phyloP scores from a whole-genome alignment of 192 early-diverging fungal species.

The Allomyces arbusculus region DNA sequence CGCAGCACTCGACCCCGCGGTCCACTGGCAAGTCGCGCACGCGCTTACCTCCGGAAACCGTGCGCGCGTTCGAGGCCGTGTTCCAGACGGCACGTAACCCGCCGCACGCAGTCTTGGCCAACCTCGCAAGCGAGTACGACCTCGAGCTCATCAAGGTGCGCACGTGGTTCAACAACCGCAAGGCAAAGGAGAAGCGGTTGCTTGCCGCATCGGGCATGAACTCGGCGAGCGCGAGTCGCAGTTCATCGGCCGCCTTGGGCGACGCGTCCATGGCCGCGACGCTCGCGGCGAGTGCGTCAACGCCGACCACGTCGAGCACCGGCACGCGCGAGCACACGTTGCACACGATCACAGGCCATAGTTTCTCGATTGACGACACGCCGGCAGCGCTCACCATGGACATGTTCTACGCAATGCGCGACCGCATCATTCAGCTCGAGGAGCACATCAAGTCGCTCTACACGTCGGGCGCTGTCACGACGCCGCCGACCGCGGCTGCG shows the following conservation, averaged over 20 bases:
- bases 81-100: too few relatives aligned
- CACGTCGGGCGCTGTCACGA: background rate
- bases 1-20: too few relatives aligned
- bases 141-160: background rate
- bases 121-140: too few relatives aligned
- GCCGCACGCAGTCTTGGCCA: too few relatives aligned
- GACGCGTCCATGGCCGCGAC: background rate
- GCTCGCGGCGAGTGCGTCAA: background rate
- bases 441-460: background rate
- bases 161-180: background rate
- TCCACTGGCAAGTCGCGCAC: too few relatives aligned
- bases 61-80: too few relatives aligned
- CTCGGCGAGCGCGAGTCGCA: background rate
- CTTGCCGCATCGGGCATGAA: background rate
- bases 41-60: too few relatives aligned
- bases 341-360: background rate
- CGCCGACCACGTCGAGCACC: background rate
- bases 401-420: background rate
- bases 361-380: background rate
- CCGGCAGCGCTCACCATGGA: background rate
- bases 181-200: background rate
- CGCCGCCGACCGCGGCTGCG: background rate
- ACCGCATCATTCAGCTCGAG: background rate
- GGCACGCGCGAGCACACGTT: background rate
- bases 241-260: background rate